Base-by-base conservation (phyloP, 2,329 filamentous ascomycete genomes). In the Colletotrichum neosansevieriae region DNA sequence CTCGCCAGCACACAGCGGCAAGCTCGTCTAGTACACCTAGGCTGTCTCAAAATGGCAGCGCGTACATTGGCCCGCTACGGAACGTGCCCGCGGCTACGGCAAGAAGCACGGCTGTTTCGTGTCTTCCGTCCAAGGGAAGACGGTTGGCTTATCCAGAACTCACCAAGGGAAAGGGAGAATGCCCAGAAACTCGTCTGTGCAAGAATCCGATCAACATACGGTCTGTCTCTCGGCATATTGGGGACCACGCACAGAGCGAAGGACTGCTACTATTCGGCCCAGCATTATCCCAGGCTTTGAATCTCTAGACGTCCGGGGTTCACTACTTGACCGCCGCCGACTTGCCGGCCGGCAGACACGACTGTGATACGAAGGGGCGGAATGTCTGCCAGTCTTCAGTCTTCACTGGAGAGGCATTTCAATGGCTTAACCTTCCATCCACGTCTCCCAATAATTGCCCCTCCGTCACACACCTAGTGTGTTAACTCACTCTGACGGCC, bases 321-420 rank as follows among this genome's bases (percentile, higher is more conserved):
- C 51, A 45, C 49, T n/a, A 38, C 53, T 38, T 36, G 49, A 62
- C n/a, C n/a, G n/a, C 58, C 40, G 58, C 63, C 49, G 49, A 40
- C 57, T 47, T 54, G 62, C 54, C 61, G 61, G 61, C 61, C 61
- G 53, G 54, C 21, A 51, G 12, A 11, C 53, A 42, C 44, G 61
- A 64, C 45, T 45, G 58, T 45, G 45, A 59, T 51, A 50, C 58
- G 56, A 54, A 36, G 53, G 61, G 61, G 54, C 50, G 45, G 54
- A 54, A 34, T 42, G 36, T 38, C 9, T 11, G 34, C 3, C 29
- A 29, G 29, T 29, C 29, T 29, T 29, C 6, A 38, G 36, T 38
- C 29, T 29, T 24, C 24, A 13, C 29, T 38, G 38, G 21, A 34
- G 58, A 36, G 36, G 47, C 47, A 13, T 34, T 50, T 44, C 24